Evolutionary conservation across 169 alveolate genomes (phyloP), one percentile per base, ranked within the genome.

Genomic region (Plasmodium chabaudi): DNA sequence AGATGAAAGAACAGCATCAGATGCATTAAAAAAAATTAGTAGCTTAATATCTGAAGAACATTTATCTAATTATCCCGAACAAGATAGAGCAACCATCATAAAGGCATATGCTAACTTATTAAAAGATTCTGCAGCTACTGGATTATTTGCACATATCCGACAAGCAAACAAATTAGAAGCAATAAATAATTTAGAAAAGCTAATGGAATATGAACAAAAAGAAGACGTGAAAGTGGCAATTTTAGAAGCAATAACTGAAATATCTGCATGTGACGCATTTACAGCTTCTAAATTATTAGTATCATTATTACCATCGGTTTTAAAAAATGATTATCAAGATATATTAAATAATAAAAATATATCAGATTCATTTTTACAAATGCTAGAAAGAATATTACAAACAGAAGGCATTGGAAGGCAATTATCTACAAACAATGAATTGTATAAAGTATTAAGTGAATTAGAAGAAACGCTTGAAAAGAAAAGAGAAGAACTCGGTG

Each of bases 331-430:
- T 44, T 53, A 63, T 21, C 93, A 87, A 9, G 69, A 77, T 34
- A 61, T 94, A 12, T 15, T 67, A 19, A 86, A 51, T 15, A 93
- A 94, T 49, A 23, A 77, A 47, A 91, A 59, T 19, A 70, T 90
- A 55, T 89, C 88, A 59, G 88, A 57, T 5, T 87, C 89, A 17
- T 89, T 94, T 67, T 64, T 88, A 46, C 67, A 72, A 47, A 46
- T 82, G 15, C 72, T 94, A 60, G 82, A 88, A 69, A 89, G 75
- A 17, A 84, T 93, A 21, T 75, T 93, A n/a, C 19, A 56, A 12
- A 86, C 64, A 21, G 94, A 92, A 87, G 96, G 96, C 0, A 92
- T 94, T 10, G 96, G 96, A 12, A 69, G 96, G 19, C 90, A 88
- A 9, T 73, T 94, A 25, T 88, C 70, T 34, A 74, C 87, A 23